Conservation (phyloP, 495 filamentous ascomycete genomes). For the Neurospora pannonica region DNA sequence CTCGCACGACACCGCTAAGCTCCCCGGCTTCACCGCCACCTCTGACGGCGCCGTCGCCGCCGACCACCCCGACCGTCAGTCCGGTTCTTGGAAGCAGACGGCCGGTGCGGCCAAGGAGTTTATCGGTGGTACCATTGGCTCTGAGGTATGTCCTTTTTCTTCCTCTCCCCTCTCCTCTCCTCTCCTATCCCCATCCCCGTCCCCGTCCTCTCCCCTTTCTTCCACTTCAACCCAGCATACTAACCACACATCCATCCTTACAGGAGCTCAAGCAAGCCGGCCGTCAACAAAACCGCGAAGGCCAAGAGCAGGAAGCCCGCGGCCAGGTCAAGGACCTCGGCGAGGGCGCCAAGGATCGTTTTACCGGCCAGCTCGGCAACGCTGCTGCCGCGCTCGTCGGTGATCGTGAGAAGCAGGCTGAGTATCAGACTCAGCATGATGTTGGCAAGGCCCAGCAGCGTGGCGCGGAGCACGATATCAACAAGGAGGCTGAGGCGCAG, state of each 20-base stretch:
- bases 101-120: slow-evolving; percentile 77
- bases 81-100: slow-evolving; percentile 79
- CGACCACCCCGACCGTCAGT: slow-evolving; percentile 61
- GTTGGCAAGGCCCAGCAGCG: slow-evolving; percentile 78
- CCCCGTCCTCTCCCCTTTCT: background rate
- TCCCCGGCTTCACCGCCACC: slow-evolving; percentile 59
- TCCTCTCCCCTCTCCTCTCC: no score
- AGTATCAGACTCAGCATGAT: slow-evolving; percentile 63
- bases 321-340: slow-evolving; percentile 75
- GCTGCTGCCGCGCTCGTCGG: slow-evolving; percentile 63
- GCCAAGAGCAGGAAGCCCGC: slow-evolving; percentile 72
- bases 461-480: slow-evolving; percentile 73
- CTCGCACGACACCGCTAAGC: slow-evolving; percentile 62
- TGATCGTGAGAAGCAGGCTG: slow-evolving; percentile 50
- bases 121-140: slow-evolving; percentile 65
- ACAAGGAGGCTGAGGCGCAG: slow-evolving; percentile 52
- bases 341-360: slow-evolving; percentile 61
- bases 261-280: slow-evolving; percentile 61
- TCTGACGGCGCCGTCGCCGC: slow-evolving; percentile 60
- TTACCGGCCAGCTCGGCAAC: slow-evolving; percentile 59
- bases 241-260: no score
- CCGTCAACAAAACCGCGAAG: slow-evolving; percentile 66
- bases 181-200: no score
- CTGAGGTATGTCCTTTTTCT: slow-evolving; percentile 40
- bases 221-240: no score